phyloP scores from a whole-genome alignment of 495 filamentous ascomycete species.

The Daldinia concentrica region DNA sequence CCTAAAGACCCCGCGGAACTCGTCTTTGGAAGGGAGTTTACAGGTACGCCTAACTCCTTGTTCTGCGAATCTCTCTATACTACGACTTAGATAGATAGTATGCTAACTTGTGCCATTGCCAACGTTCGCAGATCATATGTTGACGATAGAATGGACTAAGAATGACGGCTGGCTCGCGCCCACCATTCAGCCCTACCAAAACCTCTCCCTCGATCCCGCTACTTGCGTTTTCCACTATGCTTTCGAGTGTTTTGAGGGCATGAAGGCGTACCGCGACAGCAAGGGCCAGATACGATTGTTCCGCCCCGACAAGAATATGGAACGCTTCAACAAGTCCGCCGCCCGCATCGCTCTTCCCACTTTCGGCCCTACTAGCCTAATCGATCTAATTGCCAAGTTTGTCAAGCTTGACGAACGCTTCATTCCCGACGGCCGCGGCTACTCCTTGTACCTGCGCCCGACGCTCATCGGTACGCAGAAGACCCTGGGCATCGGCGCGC shows the following conservation, averaged over 20 bases:
- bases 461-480: slow-evolving; percentile 97
- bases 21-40: slow-evolving; percentile 88
- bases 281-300: slow-evolving; percentile 82
- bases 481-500: slow-evolving; percentile 89
- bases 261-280: slow-evolving; percentile 95
- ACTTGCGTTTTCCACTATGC: slow-evolving; percentile 99
- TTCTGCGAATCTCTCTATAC: not conserved
- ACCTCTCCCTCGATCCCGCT: slow-evolving; percentile 93
- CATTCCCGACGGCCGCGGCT: slow-evolving; percentile 84
- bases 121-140: slow-evolving; percentile 85
- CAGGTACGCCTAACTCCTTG: slow-evolving; percentile 61
- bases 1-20: slow-evolving; percentile 78
- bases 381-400: slow-evolving; percentile 81
- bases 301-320: slow-evolving; percentile 97
- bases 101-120: not conserved
- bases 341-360: slow-evolving; percentile 90
- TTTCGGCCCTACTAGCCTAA: slow-evolving; percentile 74
- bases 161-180: slow-evolving; percentile 77
- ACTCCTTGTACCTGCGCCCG: slow-evolving; percentile 92
- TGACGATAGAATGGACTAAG: slow-evolving; percentile 92
- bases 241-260: slow-evolving; percentile 96
- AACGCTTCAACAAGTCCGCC: slow-evolving; percentile 86
- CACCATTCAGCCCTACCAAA: slow-evolving; percentile 90
- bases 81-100: not conserved
- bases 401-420: slow-evolving; percentile 84